Evolutionary conservation across 208 protist genomes (phyloP), one percentile per base, ranked within the genome.

Genomic region (Herpetomonas tarakana): DNA sequence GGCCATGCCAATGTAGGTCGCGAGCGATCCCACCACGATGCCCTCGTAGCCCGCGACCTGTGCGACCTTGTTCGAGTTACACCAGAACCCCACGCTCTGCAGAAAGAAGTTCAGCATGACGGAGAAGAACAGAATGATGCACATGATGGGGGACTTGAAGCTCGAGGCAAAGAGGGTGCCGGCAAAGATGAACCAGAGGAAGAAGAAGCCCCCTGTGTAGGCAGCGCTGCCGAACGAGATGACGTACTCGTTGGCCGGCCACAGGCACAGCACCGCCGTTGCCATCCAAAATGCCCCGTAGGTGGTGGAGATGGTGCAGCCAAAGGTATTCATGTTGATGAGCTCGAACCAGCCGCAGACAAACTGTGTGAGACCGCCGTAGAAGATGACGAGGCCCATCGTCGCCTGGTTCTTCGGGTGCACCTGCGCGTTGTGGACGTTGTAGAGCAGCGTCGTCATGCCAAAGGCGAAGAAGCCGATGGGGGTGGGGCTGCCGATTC

Each of bases 271-370:
- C 14, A 47, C 45, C 12, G 64, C 60, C 29, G 71, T 78, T 29
- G 72, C 62, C 47, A 76, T 39, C 68, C 71, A 84, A 52, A 79
- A 84, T 30, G 69, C 67, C 24, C 73, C 72, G 62, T 71, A 84
- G 0, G 67, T 71, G 25, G 69, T 69, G 31, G 56, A 67, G 30
- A 74, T 65, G 35, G 65, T 80, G 65, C 63, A 78, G 1, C 62
- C 65, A 47, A 78, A 56, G 16, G 68, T 73, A 53, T 83, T 79
- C 24, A 57, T 60, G 44, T 71, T 69, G 41, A 79, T 62, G 14
- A 72, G 65, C 59, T 78, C 76, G 18, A 84, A 67, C 27, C 76
- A 70, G n/a, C 73, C 78, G 22, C 46, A 54, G 35, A 84, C 18
- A 35, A 84, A 56, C 64, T 84, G 73, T 35, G 59, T 49, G 12